Evolutionary conservation across 805 yeast genomes (phyloP), one percentile per base, ranked within the genome.

Genomic region (Nakazawaea populi): DNA sequence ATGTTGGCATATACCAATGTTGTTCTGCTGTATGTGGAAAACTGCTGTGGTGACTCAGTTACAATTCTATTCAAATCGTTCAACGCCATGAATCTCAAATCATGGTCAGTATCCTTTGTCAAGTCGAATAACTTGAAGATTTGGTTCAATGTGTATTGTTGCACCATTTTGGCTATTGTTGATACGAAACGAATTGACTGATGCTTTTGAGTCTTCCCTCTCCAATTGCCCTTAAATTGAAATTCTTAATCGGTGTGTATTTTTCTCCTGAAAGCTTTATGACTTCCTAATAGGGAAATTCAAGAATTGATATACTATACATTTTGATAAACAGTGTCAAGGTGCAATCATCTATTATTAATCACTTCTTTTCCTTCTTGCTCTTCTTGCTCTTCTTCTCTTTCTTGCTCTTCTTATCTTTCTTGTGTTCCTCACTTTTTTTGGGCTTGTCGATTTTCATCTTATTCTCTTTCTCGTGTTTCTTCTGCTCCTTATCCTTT

Each of bases 41-140:
- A 62, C 59, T 59, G 56, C 56, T 51, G 60, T 58, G 51, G 52
- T 54, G 54, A 55, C 65, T 53, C 58, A 66, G 46, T 24, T 35
- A 49, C 18, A 11, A 47, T 45, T 60, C 77, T 77, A 57, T 76
- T 79, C 58, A 87, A 73, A 60, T 89, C 96, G 57, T 79, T 85
- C 50, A 89, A 69, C 2, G 91, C 95, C 96, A 89, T 89, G 68
- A 82, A 89, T 62, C 96, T 71, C 56, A 86, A 69, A 61, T 89
- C 96, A 4, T 94, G 86, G 58, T 89, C 96, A 3, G 83, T 83
- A 56, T 83, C 87, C 41, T 70, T 70, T 11, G 83, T 78, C 56
- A 74, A 73, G 39, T 74, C 76, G 51, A 68, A 60, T 28, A 67
- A 55, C 42, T 60, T 64, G 24, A 56, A 54, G 8, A 65, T 54